phyloP scores from a whole-genome alignment of 495 filamentous ascomycete genomes.

The Oidiodendron maius region DNA sequence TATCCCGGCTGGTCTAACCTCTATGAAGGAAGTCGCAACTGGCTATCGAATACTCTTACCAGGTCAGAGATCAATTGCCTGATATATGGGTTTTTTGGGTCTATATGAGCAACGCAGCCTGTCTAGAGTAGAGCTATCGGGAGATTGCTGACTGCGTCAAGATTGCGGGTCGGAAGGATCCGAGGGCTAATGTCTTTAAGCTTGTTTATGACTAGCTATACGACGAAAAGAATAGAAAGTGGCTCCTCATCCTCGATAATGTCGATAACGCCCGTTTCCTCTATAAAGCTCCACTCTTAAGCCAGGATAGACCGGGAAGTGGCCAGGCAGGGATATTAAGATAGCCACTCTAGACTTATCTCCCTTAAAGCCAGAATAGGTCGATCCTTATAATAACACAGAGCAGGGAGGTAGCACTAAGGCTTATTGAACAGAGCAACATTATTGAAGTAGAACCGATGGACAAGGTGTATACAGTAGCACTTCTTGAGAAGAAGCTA shows the following conservation, averaged over 20 bases:
- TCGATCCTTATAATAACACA: constrained; percentile 37
- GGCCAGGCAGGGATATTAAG: constrained; percentile 2
- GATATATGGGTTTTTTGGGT: too few relatives aligned
- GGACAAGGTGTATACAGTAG: constrained; percentile 24
- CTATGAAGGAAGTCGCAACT: constrained; percentile 24
- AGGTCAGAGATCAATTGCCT: constrained; percentile 31
- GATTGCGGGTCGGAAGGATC: constrained; percentile 30
- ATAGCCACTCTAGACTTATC: constrained; percentile 15
- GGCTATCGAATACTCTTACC: constrained; percentile 29
- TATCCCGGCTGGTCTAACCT: constrained; percentile 14
- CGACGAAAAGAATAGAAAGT: constrained; percentile 25
- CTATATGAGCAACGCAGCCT: constrained; percentile 30
- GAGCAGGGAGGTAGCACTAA: constrained; percentile 21
- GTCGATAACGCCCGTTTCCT: constrained; percentile 29
- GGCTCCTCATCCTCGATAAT: too few relatives aligned
- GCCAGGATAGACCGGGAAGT: constrained; percentile 15
- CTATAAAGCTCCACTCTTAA: constrained; percentile 14
- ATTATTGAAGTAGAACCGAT: constrained; percentile 36
- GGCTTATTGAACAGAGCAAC: constrained; percentile 28
- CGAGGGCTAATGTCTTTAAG: constrained; percentile 32
- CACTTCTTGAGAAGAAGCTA: constrained; percentile 36
- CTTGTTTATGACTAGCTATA: constrained; percentile 34
- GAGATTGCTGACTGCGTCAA: constrained; percentile 33
- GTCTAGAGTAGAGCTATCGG: constrained; percentile 34
- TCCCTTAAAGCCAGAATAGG: constrained; percentile 28